Evolutionary conservation across 176 grass and related monocot species (phyloP), one percentile per base, ranked within the genome.

Genomic region (Juncus effusus): DNA sequence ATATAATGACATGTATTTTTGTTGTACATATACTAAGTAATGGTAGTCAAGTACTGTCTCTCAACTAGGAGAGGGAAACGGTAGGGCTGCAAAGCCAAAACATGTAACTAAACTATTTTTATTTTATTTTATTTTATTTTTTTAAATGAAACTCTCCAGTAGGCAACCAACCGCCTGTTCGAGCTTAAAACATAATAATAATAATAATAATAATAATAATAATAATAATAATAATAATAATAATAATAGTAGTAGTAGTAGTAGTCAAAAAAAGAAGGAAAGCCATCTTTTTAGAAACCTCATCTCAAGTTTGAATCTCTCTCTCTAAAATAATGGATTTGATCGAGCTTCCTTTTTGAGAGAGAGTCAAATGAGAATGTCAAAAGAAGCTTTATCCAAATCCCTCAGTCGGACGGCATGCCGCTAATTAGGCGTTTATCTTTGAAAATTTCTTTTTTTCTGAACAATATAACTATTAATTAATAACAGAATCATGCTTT

Each of bases 281-380:
- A 56, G n/a, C 51, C 14, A 40, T 3, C 36, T 15, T 69, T 10
- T 8, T 67, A 3, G 65, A 28, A 28, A 28, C 19, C 19, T 28
- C 19, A 28, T 28, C 19, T 69, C 65, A 69, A 69, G 51, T 69
- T 38, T 69, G 50, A 13, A 69, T 69, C 38, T 69, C 65, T 55
- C 65, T 69, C 36, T 69, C 65, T 54, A 57, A 53, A 38, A 39
- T 36, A 10, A 66, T 66, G 63, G 42, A 50, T 69, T 69, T 69
- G 51, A 40, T 56, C 35, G 13, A 69, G 45, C 49, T 55, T 28
- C 19, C 19, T 56, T 56, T 6, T 15, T 69, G 66, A 56, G 50
- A 56, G 36, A 10, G 12, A 69, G 51, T 10, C 51, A 14, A 3
- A 54, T 8, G 16, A 36, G 37, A 45, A 12, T 4, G 66, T 69